These are phyloP conservation scores for Pseudogymnoascus sp. DNA, from an alignment of 2,329 filamentous ascomycete species.

Conservation along the genomic window DNA sequence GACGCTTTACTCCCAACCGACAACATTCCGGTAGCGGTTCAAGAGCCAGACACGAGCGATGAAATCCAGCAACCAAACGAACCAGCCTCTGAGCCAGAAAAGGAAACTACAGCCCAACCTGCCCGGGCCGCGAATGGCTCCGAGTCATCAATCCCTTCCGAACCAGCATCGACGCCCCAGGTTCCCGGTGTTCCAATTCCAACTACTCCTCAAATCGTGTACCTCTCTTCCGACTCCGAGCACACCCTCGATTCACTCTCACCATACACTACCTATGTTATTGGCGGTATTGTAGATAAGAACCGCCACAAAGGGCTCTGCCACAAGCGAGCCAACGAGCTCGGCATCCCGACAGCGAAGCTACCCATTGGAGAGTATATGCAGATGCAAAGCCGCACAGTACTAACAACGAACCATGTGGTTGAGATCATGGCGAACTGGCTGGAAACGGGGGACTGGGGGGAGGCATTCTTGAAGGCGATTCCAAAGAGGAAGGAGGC, in stretches of 20 bases:
- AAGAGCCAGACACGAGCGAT: constrained; percentile 23
- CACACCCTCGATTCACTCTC: constrained; percentile 77
- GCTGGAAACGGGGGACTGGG: constrained; percentile 89
- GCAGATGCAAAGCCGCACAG: constrained; percentile 78
- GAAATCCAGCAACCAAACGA: constrained; percentile 24
- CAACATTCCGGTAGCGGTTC: constrained; percentile 15
- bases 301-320: constrained; percentile 95
- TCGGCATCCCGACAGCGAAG: constrained; percentile 79
- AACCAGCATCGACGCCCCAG: not conserved
- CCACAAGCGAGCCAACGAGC: constrained; percentile 69
- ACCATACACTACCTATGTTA: constrained; percentile 84
- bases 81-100: not conserved
- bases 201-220: constrained; percentile 60
- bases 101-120: not conserved
- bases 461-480: constrained; percentile 75
- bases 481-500: constrained; percentile 90
- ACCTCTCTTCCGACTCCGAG: constrained; percentile 87
- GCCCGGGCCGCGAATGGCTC: not conserved
- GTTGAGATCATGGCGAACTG: constrained; percentile 94
- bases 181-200: not conserved
- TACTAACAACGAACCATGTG: constrained; percentile 92
- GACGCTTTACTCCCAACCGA: not conserved
- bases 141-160: not conserved
- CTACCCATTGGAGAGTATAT: constrained; percentile 94
- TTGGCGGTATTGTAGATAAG: constrained; percentile 91